Evolutionary conservation across 192 early-diverging fungal genomes (phyloP).

Genomic region (Coemansia sp.): DNA sequence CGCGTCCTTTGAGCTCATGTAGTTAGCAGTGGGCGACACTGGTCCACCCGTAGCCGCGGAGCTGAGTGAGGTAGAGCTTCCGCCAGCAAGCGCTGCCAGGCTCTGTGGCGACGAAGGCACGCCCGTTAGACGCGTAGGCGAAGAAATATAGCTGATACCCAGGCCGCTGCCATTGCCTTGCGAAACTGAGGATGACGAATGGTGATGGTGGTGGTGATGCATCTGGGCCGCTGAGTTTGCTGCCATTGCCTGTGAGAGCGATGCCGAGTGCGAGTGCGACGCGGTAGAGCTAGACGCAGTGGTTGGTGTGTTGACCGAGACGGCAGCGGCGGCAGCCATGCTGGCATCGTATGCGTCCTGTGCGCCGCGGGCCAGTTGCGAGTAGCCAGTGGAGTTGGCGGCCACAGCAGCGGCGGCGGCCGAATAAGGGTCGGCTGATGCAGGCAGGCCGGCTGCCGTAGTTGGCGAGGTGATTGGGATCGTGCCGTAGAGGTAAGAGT

Average conservation of each 20-base stretch:
- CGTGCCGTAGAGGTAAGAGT: slow-evolving; percentile 63
- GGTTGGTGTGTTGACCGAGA: slow-evolving; percentile 18
- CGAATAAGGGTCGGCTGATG: slow-evolving; percentile 41
- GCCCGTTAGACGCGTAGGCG: slow-evolving; percentile 34
- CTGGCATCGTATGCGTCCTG: slow-evolving; percentile 43
- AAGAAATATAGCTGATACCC: slow-evolving; percentile 42
- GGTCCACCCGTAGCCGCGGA: slow-evolving; percentile 11
- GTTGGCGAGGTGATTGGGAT: slow-evolving; percentile 53
- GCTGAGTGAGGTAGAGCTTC: slow-evolving; percentile 21
- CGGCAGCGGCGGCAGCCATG: slow-evolving; percentile 21
- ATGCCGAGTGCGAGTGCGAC: slow-evolving; percentile 54
- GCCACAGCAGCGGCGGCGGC: slow-evolving; percentile 23
- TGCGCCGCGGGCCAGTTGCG: slow-evolving; percentile 42
- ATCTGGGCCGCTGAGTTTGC: slow-evolving; percentile 24
- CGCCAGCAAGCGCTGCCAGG: slow-evolving; percentile 11
- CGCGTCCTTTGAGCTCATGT: slow-evolving; percentile 34
- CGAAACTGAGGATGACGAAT: slow-evolving; percentile 25
- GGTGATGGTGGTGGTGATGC: slow-evolving; percentile 35
- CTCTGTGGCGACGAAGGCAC: slow-evolving; percentile 41
- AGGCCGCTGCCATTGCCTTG: slow-evolving; percentile 35
- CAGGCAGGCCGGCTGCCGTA: slow-evolving; percentile 45
- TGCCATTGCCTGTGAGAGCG: slow-evolving; percentile 51
- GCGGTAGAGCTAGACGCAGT: slow-evolving; percentile 21
- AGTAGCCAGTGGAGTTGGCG: slow-evolving; percentile 18
- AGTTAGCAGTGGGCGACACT: slow-evolving; percentile 37